Evolutionary conservation across 139 green algal genomes (phyloP), one percentile per base, ranked within the genome.

Genomic region (Gonium pectorale): DNA sequence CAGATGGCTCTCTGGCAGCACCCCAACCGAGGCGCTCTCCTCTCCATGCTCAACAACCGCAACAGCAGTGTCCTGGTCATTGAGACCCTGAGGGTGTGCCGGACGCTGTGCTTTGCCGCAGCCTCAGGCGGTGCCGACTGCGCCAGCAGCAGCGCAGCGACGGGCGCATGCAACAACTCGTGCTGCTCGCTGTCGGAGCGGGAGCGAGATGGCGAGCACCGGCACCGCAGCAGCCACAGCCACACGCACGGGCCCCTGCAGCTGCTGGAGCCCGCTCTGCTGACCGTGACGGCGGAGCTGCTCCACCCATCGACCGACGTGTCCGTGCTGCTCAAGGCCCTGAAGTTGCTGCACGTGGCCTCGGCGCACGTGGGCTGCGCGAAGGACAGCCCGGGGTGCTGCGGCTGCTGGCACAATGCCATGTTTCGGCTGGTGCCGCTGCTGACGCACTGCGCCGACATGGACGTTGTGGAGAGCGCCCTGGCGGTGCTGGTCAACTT

Each of bases 1-100:
- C 67, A 88, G 84, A 69, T 74, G 67, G 37, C 62, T 15, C 46
- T 89, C 13, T 89, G 85, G 85, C 52, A 46, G 24, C 85, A 89
- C 56, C 44, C 77, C 27, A 78, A 83, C 59, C 86, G 86, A 59
- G 54, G 54, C 9, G 77, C 56, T 1, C 54, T 89, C 19, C 68
- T 89, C 19, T 68, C 54, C 11, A 64, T 88, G 70, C 66, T 88
- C 2, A 79, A 56, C 73, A 68, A 33, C 40, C 46, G 67, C 22
- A 40, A 81, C 44, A 21, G 33, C 54, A 64, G 49, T 37, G 26
- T 59, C 7, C 41, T 86, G 1, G 29, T 86, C 11, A 22, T 71
- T 1, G 85, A 89, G 43, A 40, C 81, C 26, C 75, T 89, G 43
- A 67, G 68, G 44, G 43, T 63, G 2, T 80, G 81, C 62, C 77